These are phyloP conservation scores for Adiantum capillusveneris DNA, from an alignment of 75 land plant species.

Conservation along the genomic window DNA sequence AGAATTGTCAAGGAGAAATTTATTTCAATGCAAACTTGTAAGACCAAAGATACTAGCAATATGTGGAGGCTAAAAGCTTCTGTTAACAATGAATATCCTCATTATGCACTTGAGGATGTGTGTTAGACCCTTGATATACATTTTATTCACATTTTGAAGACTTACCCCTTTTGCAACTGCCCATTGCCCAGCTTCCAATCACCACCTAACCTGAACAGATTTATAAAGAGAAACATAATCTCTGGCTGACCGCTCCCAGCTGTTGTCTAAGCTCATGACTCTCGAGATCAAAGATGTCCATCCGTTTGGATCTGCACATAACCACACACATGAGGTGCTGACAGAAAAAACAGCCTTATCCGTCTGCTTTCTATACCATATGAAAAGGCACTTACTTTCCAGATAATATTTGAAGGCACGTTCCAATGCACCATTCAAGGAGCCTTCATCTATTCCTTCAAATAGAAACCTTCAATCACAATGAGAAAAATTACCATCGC, in stretches of 20 bases:
- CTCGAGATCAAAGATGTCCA: slow-evolving; percentile 35
- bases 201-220: slow-evolving; percentile 32
- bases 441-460: slow-evolving; percentile 65
- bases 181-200: no score
- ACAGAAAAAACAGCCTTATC: background rate
- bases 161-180: no score
- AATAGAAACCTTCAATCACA: slow-evolving; percentile 74
- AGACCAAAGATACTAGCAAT: no score
- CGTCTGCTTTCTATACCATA: background rate
- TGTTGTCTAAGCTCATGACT: slow-evolving; percentile 49
- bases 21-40: no score
- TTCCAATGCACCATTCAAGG: slow-evolving; percentile 41
- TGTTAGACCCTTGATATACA: no score
- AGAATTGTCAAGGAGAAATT: no score
- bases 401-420: slow-evolving; percentile 42
- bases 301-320: slow-evolving; percentile 30
- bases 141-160: no score
- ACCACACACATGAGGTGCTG: no score
- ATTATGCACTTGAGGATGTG: no score
- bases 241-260: slow-evolving; percentile 63
- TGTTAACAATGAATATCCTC: no score
- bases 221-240: slow-evolving; percentile 48
- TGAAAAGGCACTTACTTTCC: slow-evolving; percentile 36
- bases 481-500: no score
- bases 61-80: no score